These are phyloP conservation scores for Russula vinacea DNA, from an alignment of 768 basidiomycete species.

Conservation along the genomic window DNA sequence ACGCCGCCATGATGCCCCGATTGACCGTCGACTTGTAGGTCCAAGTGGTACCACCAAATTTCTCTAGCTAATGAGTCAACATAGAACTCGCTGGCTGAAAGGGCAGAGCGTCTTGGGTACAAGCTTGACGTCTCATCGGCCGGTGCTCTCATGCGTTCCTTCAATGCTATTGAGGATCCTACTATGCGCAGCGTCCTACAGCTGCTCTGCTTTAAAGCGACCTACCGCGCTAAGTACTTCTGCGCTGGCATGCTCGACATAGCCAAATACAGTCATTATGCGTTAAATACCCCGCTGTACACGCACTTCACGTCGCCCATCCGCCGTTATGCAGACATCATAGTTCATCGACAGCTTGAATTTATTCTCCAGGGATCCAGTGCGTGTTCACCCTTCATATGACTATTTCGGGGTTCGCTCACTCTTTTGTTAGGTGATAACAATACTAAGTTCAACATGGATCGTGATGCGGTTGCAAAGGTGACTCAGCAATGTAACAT, in stretches of 20 bases:
- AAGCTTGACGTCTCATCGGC: constrained; percentile 76
- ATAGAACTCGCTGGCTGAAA: constrained; percentile 72
- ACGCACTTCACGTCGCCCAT: constrained; percentile 93
- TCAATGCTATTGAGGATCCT: constrained; percentile 69
- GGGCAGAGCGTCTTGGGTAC: constrained; percentile 81
- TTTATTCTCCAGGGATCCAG: constrained; percentile 73
- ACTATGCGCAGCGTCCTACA: constrained; percentile 77
- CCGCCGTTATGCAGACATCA: constrained; percentile 86
- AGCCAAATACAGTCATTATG: constrained; percentile 93
- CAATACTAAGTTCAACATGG: constrained; percentile 89
- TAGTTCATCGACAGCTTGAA: constrained; percentile 96
- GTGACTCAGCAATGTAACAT: constrained; percentile 98
- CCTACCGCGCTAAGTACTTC: constrained; percentile 95
- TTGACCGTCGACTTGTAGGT: constrained; percentile 85
- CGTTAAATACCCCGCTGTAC: constrained; percentile 86
- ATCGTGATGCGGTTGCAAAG: constrained; percentile 96
- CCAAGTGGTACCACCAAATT: not conserved
- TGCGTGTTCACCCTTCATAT: constrained; percentile 36
- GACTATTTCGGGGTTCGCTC: not conserved
- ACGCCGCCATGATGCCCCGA: constrained; percentile 88
- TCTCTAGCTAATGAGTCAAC: constrained; percentile 14
- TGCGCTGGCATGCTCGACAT: constrained; percentile 99
- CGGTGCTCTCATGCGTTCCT: constrained; percentile 79
- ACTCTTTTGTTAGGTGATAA: constrained; percentile 20
- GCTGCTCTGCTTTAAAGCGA: constrained; percentile 85